These are phyloP conservation scores for Entomophthora muscae DNA, from an alignment of 371 early-diverging fungal genomes.

Conservation along the genomic window DNA sequence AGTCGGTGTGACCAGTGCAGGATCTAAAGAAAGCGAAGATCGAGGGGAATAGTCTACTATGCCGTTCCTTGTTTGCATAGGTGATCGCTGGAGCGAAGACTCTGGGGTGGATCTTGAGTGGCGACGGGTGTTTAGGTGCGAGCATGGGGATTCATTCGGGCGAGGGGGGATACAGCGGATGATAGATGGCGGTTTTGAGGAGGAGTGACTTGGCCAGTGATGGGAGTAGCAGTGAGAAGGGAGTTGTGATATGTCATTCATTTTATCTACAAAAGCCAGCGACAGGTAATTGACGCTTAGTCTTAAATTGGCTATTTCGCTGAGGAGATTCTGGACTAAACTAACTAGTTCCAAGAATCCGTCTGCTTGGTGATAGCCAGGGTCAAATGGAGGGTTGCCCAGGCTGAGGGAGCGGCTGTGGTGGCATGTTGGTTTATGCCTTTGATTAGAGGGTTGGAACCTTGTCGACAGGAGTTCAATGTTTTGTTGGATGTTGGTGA, in stretches of 20 bases:
- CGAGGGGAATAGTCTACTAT: not conserved
- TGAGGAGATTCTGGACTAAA: not conserved
- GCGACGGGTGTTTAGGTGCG: not conserved
- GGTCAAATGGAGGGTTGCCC: too few relatives aligned
- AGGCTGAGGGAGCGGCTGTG: too few relatives aligned
- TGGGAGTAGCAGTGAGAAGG: not conserved
- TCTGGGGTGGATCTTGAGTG: too few relatives aligned
- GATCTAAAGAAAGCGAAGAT: not conserved
- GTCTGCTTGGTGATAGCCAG: not conserved
- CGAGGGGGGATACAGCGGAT: not conserved
- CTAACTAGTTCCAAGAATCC: not conserved
- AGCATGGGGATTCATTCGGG: not conserved
- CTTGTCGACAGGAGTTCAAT: not conserved
- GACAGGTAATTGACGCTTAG: not conserved
- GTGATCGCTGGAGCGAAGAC: too few relatives aligned
- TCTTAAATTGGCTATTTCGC: not conserved
- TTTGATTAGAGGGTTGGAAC: not conserved
- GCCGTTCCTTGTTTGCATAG: not conserved
- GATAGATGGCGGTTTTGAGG: not conserved
- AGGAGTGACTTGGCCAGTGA: not conserved
- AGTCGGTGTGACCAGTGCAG: not conserved
- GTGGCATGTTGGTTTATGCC: too few relatives aligned
- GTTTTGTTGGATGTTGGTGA: not conserved
- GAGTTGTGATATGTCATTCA: not conserved
- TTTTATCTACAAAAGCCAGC: constrained; percentile 1